Conservation (phyloP, 1,139 yeast genomes). For the Debaryomyces fabryi region DNA sequence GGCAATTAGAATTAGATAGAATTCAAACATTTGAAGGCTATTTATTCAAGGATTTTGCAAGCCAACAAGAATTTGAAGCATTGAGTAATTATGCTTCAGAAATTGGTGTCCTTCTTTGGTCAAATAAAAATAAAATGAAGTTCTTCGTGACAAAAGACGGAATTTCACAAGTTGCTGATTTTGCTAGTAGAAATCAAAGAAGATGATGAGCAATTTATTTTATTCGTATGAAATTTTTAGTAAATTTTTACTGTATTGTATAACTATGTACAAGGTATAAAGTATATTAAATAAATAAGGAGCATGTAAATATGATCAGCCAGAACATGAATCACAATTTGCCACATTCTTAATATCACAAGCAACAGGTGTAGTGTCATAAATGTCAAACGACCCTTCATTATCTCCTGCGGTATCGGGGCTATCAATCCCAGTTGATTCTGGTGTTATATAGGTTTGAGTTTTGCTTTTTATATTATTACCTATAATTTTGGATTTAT, state of each 20-base stretch:
- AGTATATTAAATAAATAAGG: slow-evolving; percentile 1
- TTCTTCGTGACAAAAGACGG: slow-evolving; percentile 86
- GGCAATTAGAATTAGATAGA: slow-evolving; percentile 97
- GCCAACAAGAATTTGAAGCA: slow-evolving; percentile 73
- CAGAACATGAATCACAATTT: slow-evolving; percentile 52
- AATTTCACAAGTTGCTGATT: slow-evolving; percentile 84
- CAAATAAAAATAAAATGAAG: slow-evolving; percentile 68
- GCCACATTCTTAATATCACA: slow-evolving; percentile 41
- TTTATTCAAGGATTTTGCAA: slow-evolving; percentile 81
- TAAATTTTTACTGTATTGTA: background rate
- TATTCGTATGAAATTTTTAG: slow-evolving; percentile 8
- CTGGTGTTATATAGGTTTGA: slow-evolving; percentile 2
- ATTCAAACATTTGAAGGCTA: slow-evolving; percentile 88
- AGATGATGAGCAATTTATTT: slow-evolving; percentile 5
- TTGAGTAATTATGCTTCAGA: slow-evolving; percentile 82
- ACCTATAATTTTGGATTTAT: background rate
- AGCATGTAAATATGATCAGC: slow-evolving; percentile 20
- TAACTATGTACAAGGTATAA: slow-evolving; percentile 3
- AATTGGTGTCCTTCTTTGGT: slow-evolving; percentile 88
- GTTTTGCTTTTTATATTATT: background rate
- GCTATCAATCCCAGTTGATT: slow-evolving; percentile 5
- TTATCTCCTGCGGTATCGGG: background rate
- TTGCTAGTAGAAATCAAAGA: slow-evolving; percentile 64
- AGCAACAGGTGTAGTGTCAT: slow-evolving; percentile 39
- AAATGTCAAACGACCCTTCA: slow-evolving; percentile 24